Conservation (phyloP, 257 asterid species). For the Primulina huaijiensis region DNA sequence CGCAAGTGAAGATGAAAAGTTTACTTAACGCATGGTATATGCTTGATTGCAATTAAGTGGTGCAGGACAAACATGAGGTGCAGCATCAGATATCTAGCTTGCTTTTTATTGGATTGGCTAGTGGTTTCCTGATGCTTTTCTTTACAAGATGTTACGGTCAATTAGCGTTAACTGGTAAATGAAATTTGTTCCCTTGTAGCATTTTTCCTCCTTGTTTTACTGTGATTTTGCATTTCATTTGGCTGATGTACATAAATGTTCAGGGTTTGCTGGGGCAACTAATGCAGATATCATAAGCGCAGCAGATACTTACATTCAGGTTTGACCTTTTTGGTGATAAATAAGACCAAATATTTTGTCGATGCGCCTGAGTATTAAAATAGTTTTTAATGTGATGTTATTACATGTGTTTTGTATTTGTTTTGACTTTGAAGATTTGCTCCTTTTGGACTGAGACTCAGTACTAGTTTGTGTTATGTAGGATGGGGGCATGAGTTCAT, state of each 20-base stretch:
- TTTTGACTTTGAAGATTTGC: not conserved
- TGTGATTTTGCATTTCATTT: conserved; percentile 11
- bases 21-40: conserved; percentile 12
- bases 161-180: conserved; percentile 73
- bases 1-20: conserved; percentile 11
- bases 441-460: not conserved
- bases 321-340: conserved; percentile 17
- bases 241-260: conserved; percentile 27
- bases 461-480: not conserved
- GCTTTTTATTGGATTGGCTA: conserved; percentile 74
- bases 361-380: conserved; percentile 6
- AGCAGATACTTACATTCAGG: conserved; percentile 92
- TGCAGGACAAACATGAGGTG: conserved; percentile 75
- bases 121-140: conserved; percentile 75
- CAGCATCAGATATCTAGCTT: conserved; percentile 89
- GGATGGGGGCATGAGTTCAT: not conserved
- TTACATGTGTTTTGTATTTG: conserved; percentile 5
- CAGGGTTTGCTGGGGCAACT: conserved; percentile 89
- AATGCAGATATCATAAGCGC: conserved; percentile 66
- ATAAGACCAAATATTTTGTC: conserved; percentile 9
- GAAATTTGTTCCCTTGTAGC: not conserved
- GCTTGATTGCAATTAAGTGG: conserved; percentile 22
- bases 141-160: conserved; percentile 70
- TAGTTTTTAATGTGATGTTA: not conserved
- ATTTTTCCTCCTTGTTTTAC: not conserved